Evolutionary conservation across 495 filamentous ascomycete species (phyloP).

Genomic region (Penicillium salamii): DNA sequence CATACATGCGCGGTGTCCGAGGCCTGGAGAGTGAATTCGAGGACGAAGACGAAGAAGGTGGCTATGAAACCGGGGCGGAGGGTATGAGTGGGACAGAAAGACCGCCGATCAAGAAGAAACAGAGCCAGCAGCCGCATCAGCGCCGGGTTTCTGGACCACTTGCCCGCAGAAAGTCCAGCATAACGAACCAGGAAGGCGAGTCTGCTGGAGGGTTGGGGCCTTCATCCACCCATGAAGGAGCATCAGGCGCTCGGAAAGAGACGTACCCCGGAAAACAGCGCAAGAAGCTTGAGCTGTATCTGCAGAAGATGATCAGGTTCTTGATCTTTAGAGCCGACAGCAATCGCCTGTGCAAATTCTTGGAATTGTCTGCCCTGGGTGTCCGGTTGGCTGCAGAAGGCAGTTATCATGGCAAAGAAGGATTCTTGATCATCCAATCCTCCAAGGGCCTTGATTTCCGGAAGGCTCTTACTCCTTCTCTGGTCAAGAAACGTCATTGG

Average conservation of each 20-base stretch:
- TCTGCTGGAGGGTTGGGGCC: conserved; percentile 37
- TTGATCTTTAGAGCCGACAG: conserved; percentile 95
- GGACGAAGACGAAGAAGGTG: conserved; percentile 74
- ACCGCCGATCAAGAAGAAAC: conserved; percentile 55
- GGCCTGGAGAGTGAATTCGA: conserved; percentile 75
- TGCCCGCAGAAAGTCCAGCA: conserved; percentile 56
- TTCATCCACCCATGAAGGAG: conserved; percentile 44
- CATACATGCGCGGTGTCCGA: conserved; percentile 79
- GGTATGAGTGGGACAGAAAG: conserved; percentile 58
- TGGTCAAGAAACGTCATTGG: conserved; percentile 74
- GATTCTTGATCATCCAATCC: conserved; percentile 85
- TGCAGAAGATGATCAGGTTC: conserved; percentile 92
- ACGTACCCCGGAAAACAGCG: conserved; percentile 69
- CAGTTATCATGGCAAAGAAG: conserved; percentile 97
- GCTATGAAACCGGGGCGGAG: conserved; percentile 55
- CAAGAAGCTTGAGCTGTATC: conserved; percentile 82
- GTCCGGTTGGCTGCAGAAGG: conserved; percentile 94
- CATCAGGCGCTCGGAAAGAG: conserved; percentile 42
- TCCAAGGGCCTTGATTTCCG: conserved; percentile 89
- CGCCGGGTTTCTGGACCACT: conserved; percentile 54
- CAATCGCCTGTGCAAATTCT: conserved; percentile 92
- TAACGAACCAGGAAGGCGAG: conserved; percentile 45
- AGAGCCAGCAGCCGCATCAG: conserved; percentile 26
- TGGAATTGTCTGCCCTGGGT: conserved; percentile 91
- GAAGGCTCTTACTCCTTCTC: conserved; percentile 69